Conservation (phyloP, 1,284 basidiomycete species). For the Heterobasidion occidentale region DNA sequence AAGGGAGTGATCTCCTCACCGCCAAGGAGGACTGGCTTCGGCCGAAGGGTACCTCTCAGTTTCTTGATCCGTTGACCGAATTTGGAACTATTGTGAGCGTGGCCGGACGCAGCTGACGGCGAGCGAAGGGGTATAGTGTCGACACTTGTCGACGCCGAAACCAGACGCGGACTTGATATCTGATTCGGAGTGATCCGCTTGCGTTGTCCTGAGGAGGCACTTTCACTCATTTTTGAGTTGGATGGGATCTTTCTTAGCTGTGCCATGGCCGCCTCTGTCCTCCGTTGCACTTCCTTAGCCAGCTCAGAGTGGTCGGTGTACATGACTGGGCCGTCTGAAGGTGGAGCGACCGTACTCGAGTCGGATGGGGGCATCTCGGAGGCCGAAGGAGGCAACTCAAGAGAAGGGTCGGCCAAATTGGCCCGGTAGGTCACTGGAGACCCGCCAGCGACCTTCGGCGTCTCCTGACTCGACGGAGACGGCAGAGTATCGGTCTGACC, state of each 20-base stretch:
- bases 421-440: background rate
- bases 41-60: constrained; percentile 58
- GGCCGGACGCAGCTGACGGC: constrained; percentile 20
- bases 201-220: constrained; percentile 10
- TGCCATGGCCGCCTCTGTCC: constrained; percentile 61
- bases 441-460: background rate
- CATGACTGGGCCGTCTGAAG: constrained; percentile 19
- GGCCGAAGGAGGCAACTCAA: background rate
- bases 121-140: constrained; percentile 62
- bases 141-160: constrained; percentile 69
- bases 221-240: constrained; percentile 36
- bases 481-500: background rate
- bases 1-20: constrained; percentile 47
- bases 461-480: background rate
- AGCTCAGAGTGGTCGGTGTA: constrained; percentile 41
- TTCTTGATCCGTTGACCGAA: constrained; percentile 56
- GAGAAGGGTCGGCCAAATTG: constrained; percentile 1
- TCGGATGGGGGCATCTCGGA: background rate
- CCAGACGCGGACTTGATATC: constrained; percentile 65
- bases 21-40: constrained; percentile 40
- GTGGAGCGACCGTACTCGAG: background rate
- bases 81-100: constrained; percentile 15
- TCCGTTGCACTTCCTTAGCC: constrained; percentile 59
- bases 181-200: constrained; percentile 62
- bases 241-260: constrained; percentile 57